These are phyloP conservation scores for Marsdenia floribunda DNA, from an alignment of 257 asterid genomes.

Conservation along the genomic window DNA sequence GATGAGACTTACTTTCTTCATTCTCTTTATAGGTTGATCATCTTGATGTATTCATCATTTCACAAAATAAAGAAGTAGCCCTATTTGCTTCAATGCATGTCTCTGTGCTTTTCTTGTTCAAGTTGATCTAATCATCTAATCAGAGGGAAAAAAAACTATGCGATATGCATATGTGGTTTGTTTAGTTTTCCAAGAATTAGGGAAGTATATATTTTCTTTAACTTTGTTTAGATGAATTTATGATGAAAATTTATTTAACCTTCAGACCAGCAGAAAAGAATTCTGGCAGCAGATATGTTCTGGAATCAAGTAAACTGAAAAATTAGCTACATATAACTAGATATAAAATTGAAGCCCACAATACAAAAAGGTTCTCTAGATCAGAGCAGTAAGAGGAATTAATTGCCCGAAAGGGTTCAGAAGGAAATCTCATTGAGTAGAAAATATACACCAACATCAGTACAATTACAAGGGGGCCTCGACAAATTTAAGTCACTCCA, in stretches of 20 bases:
- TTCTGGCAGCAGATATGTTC: not conserved
- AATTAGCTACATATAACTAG: not conserved
- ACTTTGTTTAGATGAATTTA: not conserved
- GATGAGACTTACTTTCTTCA: not conserved
- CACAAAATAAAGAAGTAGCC: not conserved
- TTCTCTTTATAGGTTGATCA: not conserved
- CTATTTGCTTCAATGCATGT: not conserved
- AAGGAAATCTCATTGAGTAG: not conserved
- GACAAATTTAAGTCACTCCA: not conserved
- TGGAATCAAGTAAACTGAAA: not conserved
- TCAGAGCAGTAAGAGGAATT: not conserved
- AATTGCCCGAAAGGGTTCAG: not conserved
- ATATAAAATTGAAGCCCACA: not conserved
- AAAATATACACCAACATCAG: not conserved
- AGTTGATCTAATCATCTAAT: not conserved
- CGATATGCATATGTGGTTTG: not conserved
- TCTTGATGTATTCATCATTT: constrained; percentile 1
- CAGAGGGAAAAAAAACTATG: not conserved
- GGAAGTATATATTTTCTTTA: not conserved
- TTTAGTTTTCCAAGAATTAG: not conserved
- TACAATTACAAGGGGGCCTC: not conserved
- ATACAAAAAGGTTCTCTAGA: not conserved
- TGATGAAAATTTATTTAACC: not conserved
- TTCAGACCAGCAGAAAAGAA: not conserved
- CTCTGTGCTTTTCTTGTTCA: not conserved